phyloP scores from a whole-genome alignment of 1,284 basidiomycete genomes.

The Tilletia setariae region DNA sequence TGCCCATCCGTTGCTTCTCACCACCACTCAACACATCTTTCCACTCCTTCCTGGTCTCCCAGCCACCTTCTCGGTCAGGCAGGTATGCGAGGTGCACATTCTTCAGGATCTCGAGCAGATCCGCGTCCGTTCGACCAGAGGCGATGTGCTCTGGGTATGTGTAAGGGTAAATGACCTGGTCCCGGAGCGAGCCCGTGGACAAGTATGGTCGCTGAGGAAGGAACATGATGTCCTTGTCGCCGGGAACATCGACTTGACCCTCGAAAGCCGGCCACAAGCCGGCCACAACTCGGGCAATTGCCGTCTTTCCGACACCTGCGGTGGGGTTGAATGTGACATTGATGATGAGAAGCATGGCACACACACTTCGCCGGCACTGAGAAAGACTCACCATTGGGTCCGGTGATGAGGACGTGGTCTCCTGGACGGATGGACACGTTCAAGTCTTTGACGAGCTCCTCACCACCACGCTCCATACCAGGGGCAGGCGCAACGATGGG shows the following conservation, averaged over 20 bases:
- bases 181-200: conserved; percentile 76
- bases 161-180: conserved; percentile 65
- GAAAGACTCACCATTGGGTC: conserved; percentile 59
- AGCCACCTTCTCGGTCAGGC: conserved; percentile 75
- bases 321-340: too few relatives aligned
- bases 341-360: background rate
- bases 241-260: conserved; percentile 51
- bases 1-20: conserved; percentile 73
- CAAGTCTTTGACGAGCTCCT: conserved; percentile 71
- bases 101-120: conserved; percentile 71
- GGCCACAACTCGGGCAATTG: conserved; percentile 82
- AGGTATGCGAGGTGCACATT: conserved; percentile 81
- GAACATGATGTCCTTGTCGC: conserved; percentile 67
- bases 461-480: conserved; percentile 60
- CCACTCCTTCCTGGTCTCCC: conserved; percentile 84
- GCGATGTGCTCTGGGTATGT: conserved; percentile 48
- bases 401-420: conserved; percentile 90
- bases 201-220: conserved; percentile 90
- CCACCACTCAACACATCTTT: conserved; percentile 71
- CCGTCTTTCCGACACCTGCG: conserved; percentile 76
- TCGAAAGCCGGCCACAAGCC: conserved; percentile 72
- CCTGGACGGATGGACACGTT: conserved; percentile 70
- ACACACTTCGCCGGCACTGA: background rate
- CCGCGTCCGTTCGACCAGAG: conserved; percentile 64
- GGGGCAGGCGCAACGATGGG: conserved; percentile 71